Conservation (phyloP, 1,284 basidiomycete genomes). For the Tetrapyrgos nigripes region DNA sequence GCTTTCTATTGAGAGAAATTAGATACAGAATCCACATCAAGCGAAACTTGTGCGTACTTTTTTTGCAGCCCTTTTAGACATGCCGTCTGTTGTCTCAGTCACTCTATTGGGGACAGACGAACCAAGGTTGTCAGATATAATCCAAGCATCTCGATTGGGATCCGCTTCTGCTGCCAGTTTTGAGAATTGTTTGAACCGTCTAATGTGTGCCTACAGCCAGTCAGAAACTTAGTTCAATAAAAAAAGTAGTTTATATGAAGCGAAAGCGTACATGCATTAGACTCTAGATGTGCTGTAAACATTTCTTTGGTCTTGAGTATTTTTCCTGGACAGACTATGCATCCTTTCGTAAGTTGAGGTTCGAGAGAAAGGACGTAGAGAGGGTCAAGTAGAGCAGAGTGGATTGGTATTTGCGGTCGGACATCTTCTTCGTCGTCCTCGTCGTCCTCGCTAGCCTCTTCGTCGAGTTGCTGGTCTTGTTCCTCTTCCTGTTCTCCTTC, state of each 20-base stretch:
- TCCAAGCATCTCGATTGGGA: conserved; percentile 53
- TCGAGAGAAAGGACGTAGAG: conserved; percentile 64
- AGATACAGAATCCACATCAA: neutral
- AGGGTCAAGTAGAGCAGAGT: conserved; percentile 67
- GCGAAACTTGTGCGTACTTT: conserved; percentile 42
- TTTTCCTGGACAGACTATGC: conserved; percentile 80
- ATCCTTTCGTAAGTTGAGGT: conserved; percentile 57
- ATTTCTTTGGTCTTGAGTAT: conserved; percentile 69
- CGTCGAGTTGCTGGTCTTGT: conserved; percentile 31
- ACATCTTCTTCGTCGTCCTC: conserved; percentile 37
- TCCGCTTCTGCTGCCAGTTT: conserved; percentile 43
- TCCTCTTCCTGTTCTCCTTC: conserved; percentile 32
- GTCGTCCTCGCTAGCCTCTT: conserved; percentile 28
- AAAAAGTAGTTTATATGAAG: conserved; percentile 13
- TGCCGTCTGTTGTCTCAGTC: conserved; percentile 17
- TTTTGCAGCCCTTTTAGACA: conserved; percentile 65
- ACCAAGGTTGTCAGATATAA: conserved; percentile 42
- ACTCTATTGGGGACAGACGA: neutral
- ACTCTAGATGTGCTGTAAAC: conserved; percentile 65
- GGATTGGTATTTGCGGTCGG: conserved; percentile 58
- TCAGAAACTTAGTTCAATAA: conserved; percentile 23
- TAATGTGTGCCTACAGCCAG: conserved; percentile 59
- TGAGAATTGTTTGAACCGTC: conserved; percentile 60
- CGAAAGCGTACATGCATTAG: conserved; percentile 63
- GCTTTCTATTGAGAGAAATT: conserved; percentile 42